A percentile compares a stretch with the other conserved stretches of the same genome.
phyloP scores from a whole-genome alignment of 164 flowering plant genomes.

The grape (Vitis vinifera) region DNA sequence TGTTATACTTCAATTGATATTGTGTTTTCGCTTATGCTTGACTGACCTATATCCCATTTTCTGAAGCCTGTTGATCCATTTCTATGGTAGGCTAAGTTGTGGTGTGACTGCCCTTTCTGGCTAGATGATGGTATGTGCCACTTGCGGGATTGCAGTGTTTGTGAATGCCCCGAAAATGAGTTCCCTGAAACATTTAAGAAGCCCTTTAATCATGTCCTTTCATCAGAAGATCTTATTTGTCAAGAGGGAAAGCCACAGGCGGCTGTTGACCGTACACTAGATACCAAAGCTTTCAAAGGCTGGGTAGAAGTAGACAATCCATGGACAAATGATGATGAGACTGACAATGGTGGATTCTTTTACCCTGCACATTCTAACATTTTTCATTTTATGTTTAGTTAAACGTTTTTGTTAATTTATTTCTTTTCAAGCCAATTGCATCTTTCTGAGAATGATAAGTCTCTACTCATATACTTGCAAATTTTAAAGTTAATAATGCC shows the following conservation, averaged over 20 bases:
- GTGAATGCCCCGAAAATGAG: conserved; percentile 95
- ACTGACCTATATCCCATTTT: conserved; percentile 1
- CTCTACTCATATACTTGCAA: too few relatives aligned
- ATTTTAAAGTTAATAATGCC: too few relatives aligned
- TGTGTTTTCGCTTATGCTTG: not conserved
- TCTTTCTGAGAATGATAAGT: too few relatives aligned
- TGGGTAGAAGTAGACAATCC: conserved; percentile 94
- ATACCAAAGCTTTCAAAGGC: conserved; percentile 81
- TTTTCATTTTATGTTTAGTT: not conserved
- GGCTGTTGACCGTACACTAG: conserved; percentile 88
- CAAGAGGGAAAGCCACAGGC: conserved; percentile 94
- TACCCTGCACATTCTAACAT: not conserved
- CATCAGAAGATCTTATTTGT: conserved; percentile 69
- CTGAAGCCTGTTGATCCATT: not conserved
- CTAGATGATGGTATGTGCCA: conserved; percentile 99
- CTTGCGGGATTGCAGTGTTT: conserved; percentile 94
- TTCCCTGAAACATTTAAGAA: conserved; percentile 85
- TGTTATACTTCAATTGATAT: not conserved
- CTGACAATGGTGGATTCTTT: conserved; percentile 67
- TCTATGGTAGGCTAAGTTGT: conserved; percentile 67
- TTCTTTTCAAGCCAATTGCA: not conserved
- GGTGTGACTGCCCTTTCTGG: conserved; percentile 99
- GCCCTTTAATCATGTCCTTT: conserved; percentile 42
- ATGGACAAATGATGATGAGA: conserved; percentile 97
- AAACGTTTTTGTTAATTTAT: not conserved